These are phyloP conservation scores for Begonia masoniana DNA, from an alignment of 306 rosid genomes.

Conservation along the genomic window DNA sequence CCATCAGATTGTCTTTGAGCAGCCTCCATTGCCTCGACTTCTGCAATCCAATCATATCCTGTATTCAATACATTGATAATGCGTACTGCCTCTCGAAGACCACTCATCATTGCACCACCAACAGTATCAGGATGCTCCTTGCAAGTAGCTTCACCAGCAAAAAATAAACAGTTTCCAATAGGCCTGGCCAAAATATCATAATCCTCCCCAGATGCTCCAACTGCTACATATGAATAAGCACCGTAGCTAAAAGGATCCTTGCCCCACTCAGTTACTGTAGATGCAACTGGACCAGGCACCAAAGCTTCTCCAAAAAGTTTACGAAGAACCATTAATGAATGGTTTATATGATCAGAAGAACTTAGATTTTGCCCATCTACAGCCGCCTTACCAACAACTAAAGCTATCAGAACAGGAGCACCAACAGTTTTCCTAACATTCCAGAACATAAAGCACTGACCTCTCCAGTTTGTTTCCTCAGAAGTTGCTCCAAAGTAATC, in stretches of 20 bases:
- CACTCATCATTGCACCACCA: slow-evolving; percentile 99
- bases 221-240: slow-evolving; percentile 90
- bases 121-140: slow-evolving; percentile 99
- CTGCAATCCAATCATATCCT: slow-evolving; percentile 90
- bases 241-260: slow-evolving; percentile 94
- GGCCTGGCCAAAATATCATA: slow-evolving; percentile 88
- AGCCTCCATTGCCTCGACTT: slow-evolving; percentile 84
- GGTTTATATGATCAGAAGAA: slow-evolving; percentile 68
- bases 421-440: slow-evolving; percentile 90
- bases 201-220: slow-evolving; percentile 98
- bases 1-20: slow-evolving; percentile 66
- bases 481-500: slow-evolving; percentile 99
- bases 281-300: slow-evolving; percentile 87
- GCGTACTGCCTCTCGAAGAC: slow-evolving; percentile 96
- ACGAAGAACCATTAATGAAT: slow-evolving; percentile 82
- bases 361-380: slow-evolving; percentile 64
- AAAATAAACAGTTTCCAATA: slow-evolving; percentile 85
- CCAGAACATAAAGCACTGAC: slow-evolving; percentile 99
- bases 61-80: slow-evolving; percentile 63
- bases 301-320: slow-evolving; percentile 81
- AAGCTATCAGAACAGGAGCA: slow-evolving; percentile 96
- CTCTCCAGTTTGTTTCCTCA: slow-evolving; percentile 73
- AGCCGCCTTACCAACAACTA: slow-evolving; percentile 97
- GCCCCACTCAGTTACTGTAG: slow-evolving; percentile 98
- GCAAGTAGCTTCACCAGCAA: slow-evolving; percentile 99